A percentile compares a stretch with the other conserved stretches of the same genome.
These are phyloP conservation scores for Ilex aquifolium DNA, from an alignment of 257 asterid species.

Conservation along the genomic window DNA sequence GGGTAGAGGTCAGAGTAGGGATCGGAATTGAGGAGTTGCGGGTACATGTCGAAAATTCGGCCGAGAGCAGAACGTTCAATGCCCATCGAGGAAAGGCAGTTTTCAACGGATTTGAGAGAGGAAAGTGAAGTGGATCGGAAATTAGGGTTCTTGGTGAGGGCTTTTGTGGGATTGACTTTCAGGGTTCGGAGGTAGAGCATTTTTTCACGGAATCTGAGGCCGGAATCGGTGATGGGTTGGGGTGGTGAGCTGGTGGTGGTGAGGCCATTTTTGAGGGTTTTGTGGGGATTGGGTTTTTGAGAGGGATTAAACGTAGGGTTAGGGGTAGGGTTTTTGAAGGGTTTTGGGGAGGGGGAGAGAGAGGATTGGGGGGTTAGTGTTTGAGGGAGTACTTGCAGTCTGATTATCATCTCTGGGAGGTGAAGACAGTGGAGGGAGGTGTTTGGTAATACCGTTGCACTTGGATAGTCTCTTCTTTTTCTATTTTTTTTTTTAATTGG, in stretches of 20 bases:
- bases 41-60: conserved; percentile 81
- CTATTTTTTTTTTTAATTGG: too few relatives aligned
- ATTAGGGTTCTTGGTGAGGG: conserved; percentile 58
- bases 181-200: conserved; percentile 48
- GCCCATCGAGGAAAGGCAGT: conserved; percentile 74
- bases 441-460: too few relatives aligned
- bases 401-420: conserved; percentile 35
- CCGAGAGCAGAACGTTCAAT: conserved; percentile 49
- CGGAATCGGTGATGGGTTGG: conserved; percentile 29
- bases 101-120: conserved; percentile 44
- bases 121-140: conserved; percentile 62
- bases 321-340: conserved; percentile 6
- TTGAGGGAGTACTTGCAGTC: conserved; percentile 21
- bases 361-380: neutral
- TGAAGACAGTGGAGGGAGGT: too few relatives aligned
- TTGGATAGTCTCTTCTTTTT: too few relatives aligned
- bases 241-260: neutral
- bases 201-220: conserved; percentile 57
- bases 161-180: conserved; percentile 47
- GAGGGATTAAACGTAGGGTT: neutral
- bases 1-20: conserved; percentile 62
- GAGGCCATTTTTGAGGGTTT: conserved; percentile 1
- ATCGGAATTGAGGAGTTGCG: conserved; percentile 64
- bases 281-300: neutral
- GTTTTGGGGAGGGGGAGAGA: conserved; percentile 3